Percentiles rank a stretch among this genome's conserved stretches.
phyloP scores from a whole-genome alignment of 2,329 filamentous ascomycete genomes.

The Dothiorella sarmentorum region DNA sequence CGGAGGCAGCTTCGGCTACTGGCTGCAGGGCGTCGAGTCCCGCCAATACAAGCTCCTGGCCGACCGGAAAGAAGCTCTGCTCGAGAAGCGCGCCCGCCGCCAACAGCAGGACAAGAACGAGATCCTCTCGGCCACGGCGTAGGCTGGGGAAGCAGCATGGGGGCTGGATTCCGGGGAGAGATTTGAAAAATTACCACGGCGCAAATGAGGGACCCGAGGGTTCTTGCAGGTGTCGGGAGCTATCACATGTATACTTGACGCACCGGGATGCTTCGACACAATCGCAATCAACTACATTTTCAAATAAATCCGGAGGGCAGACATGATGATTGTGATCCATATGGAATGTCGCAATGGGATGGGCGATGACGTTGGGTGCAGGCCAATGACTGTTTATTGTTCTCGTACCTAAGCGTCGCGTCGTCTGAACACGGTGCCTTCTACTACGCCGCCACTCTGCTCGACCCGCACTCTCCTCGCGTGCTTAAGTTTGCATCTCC shows the following conservation, averaged over 20 bases:
- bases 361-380: background rate
- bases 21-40: conserved; percentile 86
- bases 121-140: background rate
- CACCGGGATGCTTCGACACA: background rate
- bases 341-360: no score
- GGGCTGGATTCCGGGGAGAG: background rate
- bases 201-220: background rate
- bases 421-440: no score
- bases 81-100: conserved; percentile 80
- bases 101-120: conserved; percentile 1
- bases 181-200: background rate
- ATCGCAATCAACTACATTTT: no score
- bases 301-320: no score
- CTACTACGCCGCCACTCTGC: background rate
- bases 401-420: background rate
- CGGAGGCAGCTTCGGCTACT: conserved; percentile 93
- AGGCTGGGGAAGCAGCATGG: background rate
- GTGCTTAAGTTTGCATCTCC: no score
- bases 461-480: background rate
- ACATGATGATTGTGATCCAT: background rate
- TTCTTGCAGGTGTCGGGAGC: background rate
- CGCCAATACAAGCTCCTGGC: conserved; percentile 72
- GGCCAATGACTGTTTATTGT: conserved; percentile 1
- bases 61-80: conserved; percentile 73
- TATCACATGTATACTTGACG: conserved; percentile 2